Evolutionary conservation across 2,329 filamentous ascomycete species (phyloP).

Genomic region (Neonectria faginata): DNA sequence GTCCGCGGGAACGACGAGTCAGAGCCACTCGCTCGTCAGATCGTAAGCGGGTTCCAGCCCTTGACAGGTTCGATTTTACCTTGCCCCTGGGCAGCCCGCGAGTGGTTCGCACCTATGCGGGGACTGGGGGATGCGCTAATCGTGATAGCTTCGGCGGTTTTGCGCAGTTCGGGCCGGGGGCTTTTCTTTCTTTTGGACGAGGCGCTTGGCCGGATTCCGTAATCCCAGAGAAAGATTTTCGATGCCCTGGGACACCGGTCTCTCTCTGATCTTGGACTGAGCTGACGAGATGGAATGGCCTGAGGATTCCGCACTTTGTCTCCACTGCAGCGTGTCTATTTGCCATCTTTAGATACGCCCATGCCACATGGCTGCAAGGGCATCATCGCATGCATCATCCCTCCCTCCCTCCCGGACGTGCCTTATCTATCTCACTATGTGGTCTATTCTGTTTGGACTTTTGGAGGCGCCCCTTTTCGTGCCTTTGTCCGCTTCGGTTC

Average conservation of each 20-base stretch:
- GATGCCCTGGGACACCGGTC: too few relatives aligned
- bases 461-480: background rate
- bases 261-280: too few relatives aligned
- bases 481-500: background rate
- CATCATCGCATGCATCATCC: background rate
- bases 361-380: constrained; percentile 1
- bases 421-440: background rate
- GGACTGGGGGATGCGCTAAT: background rate
- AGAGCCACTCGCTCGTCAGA: background rate
- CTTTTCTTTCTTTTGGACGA: background rate
- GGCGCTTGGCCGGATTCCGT: background rate
- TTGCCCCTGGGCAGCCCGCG: background rate
- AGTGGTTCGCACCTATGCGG: background rate
- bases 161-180: background rate
- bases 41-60: background rate
- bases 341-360: background rate
- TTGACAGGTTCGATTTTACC: background rate
- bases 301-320: background rate
- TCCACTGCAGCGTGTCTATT: background rate
- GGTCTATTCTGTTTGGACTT: background rate
- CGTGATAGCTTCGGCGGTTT: background rate
- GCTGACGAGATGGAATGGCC: background rate
- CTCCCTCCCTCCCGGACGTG: background rate
- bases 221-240: background rate
- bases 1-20: background rate